Base-by-base conservation (phyloP, 257 asterid genomes). In the Datura wrightii region DNA sequence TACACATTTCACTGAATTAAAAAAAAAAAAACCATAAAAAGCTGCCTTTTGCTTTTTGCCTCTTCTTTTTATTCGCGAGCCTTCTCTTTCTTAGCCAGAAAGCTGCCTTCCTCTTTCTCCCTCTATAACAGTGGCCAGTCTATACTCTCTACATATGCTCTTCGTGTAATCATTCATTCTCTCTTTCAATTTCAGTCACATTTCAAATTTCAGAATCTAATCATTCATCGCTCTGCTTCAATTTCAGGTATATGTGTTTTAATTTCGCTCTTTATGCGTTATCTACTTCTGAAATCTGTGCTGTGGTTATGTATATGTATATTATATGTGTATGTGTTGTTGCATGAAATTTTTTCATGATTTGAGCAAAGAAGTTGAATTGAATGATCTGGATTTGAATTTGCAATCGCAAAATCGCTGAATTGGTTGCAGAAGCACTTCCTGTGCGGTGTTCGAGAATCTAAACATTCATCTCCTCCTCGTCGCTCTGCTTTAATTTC, bases 161-260 rank as follows among this genome's bases (percentile, higher is more conserved):
- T 24, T 3, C 19, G 11, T 0, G 1, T 36, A 50, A 31, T 13
- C 2, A 52, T 34, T 31, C 39, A 19, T 76, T 31, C 24, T 76
- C 60, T 76, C 82, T 78, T 78, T 78, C 63, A 52, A 53, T 78
- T 52, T 53, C 3, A 78, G 24, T 65, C 82, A 78, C 82, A 78
- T 78, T 78, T 78, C 63, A 16, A 78, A 78, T 78, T 53, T 7
- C 59, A 24, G 44, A 48, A 74, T 48, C 81, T 6, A 48, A 48
- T 46, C 60, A 50, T 74, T 74, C 80, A 74, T 72, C 41, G 18
- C 11, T 71, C 9, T n/a, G 5, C 78, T 67, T 15, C 31, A 36
- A 39, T 39, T 67, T 67, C 48, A 36, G 19, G 76, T 67, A 37
- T 11, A 60, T 59, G 9, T 19, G 42, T 39, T 2, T 39, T 39